Base-by-base conservation (phyloP, 352 stramenopile genomes). In the Phytophthora citricola region DNA sequence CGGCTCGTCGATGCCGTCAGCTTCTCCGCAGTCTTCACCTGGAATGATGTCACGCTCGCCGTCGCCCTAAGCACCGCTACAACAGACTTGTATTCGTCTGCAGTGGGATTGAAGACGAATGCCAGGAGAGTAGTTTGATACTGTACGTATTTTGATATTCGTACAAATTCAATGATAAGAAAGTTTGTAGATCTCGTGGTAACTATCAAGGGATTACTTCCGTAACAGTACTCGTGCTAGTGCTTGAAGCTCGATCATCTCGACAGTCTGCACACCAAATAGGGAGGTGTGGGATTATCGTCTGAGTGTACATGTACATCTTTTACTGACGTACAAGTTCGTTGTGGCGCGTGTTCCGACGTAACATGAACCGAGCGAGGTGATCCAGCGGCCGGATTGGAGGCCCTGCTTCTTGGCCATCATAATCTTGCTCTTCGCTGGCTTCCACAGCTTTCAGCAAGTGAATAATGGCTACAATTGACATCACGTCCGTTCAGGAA, bases 321-420 rank as follows among this genome's bases (percentile, higher is more conserved):
- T 46, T 22, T 15, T 31, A 9, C 40, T 17, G 15, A 73, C 81
- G 5, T 66, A 91, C 85, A 15, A 71, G 70, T 44, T 90, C 63
- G 3, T 51, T 56, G 41, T 90, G 73, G 20, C 72, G 69, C n/a
- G 82, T 79, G 45, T 93, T 93, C 27, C 88, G 78, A 12, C 85
- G 79, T 38, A 89, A 64, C 32, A 94, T 66, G 62, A 81, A 92
- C 27, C 76, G 80, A 45, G 83, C 82, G 24, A 92, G 64, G 58
- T 92, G 81, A 63, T 92, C 75, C 7, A 94, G 58, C 8, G 83
- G 82, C 24, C 81, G 72, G 52, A 92, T 81, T 14, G 64, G 57
- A 22, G 73, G 63, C 10, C 63, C 67, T 24, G 62, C 62, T 40
- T 79, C 67, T 57, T 85, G 73, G 27, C 58, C 68, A 6, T 88